Conservation (phyloP, 257 asterid species). For the Nicotiana benthamiana region DNA sequence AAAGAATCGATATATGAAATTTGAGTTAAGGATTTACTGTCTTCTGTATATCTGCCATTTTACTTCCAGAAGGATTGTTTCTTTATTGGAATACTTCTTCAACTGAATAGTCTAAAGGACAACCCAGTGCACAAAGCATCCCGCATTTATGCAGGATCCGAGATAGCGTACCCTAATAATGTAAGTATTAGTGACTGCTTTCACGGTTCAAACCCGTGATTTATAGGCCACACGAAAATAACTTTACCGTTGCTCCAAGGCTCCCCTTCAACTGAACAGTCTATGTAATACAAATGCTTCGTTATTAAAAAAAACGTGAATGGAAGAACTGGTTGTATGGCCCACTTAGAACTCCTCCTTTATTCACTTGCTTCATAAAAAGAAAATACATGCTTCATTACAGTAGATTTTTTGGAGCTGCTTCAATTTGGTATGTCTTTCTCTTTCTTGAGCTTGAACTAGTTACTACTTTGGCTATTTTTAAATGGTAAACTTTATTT, state of each 20-base stretch:
- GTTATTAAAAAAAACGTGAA: too few relatives aligned
- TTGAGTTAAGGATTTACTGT: constrained; percentile 17
- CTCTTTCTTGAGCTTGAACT: neutral
- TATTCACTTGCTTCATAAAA: too few relatives aligned
- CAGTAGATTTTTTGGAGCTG: neutral
- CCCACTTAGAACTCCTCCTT: too few relatives aligned
- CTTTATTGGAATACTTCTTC: constrained; percentile 10
- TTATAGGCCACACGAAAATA: too few relatives aligned
- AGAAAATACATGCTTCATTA: neutral
- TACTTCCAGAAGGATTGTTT: neutral
- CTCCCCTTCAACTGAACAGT: constrained; percentile 1
- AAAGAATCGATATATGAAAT: neutral
- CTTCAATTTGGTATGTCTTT: neutral
- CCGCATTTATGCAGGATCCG: too few relatives aligned
- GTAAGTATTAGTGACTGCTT: too few relatives aligned
- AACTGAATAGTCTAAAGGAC: constrained; percentile 1
- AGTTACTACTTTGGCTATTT: neutral
- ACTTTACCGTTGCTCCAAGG: too few relatives aligned
- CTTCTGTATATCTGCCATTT: neutral
- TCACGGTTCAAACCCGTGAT: too few relatives aligned
- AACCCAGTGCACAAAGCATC: too few relatives aligned
- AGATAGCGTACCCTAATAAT: too few relatives aligned
- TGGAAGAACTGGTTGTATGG: too few relatives aligned
- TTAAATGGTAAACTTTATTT: neutral
- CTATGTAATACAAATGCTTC: constrained; percentile 2